Evolutionary conservation across 441 rosid genomes (phyloP).

Genomic region (Metrosideros polymorpha): DNA sequence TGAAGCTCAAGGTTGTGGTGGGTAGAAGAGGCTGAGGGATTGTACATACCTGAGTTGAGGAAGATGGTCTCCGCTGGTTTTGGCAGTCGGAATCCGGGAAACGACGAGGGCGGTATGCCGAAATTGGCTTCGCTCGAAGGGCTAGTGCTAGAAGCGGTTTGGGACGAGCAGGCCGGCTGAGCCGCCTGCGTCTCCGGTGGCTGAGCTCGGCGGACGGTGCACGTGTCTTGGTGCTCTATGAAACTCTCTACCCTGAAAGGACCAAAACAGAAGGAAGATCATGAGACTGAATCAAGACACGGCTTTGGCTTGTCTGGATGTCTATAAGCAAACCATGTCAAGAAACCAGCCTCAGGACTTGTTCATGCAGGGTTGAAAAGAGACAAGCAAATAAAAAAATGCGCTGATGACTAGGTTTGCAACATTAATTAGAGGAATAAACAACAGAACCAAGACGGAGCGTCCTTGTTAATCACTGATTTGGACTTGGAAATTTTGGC

Average conservation of each 20-base stretch:
- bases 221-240: slow-evolving; percentile 11
- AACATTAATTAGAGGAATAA: background rate
- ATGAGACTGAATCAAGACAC: background rate
- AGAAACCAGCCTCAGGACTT: background rate
- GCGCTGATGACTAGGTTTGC: background rate
- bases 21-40: background rate
- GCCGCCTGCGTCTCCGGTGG: background rate
- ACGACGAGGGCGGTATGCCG: background rate
- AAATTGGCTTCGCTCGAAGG: background rate
- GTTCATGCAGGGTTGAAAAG: background rate
- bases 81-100: background rate
- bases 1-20: background rate
- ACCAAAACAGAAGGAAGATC: background rate
- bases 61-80: background rate
- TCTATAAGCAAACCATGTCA: background rate
- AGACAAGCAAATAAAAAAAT: background rate
- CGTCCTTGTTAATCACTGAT: background rate
- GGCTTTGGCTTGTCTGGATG: background rate
- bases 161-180: background rate
- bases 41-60: background rate
- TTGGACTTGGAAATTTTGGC: background rate
- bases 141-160: background rate
- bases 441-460: background rate
- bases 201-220: background rate
- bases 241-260: slow-evolving; percentile 9